Conservation (phyloP, 495 filamentous ascomycete species). For the Amorphotheca resinae region DNA sequence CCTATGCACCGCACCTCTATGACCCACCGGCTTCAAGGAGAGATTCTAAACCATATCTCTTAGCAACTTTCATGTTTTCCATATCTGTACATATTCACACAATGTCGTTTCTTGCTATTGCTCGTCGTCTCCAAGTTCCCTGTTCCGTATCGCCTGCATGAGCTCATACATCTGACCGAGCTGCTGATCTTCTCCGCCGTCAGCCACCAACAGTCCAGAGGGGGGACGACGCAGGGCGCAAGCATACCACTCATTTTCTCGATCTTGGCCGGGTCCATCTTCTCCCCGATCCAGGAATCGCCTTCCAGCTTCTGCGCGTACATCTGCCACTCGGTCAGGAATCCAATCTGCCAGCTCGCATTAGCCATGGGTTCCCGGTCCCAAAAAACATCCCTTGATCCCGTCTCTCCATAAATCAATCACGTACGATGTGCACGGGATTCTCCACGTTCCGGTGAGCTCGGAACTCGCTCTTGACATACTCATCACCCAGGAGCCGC, state of each 20-base stretch:
- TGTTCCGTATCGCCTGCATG: conserved; percentile 70
- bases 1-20: too few species aligned
- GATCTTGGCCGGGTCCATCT: conserved; percentile 62
- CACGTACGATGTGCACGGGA: conserved; percentile 70
- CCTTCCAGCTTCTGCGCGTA: conserved; percentile 89
- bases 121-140: conserved; percentile 31
- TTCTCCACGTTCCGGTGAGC: conserved; percentile 75
- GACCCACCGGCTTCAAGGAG: too few species aligned
- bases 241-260: conserved; percentile 87
- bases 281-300: conserved; percentile 65
- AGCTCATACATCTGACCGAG: conserved; percentile 87
- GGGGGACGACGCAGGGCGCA: too few species aligned
- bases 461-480: conserved; percentile 84
- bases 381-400: conserved; percentile 11
- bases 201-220: neutral
- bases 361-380: conserved; percentile 1
- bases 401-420: neutral
- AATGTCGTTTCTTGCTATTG: neutral
- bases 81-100: neutral
- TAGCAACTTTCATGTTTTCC: neutral
- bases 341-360: conserved; percentile 59
- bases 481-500: conserved; percentile 77
- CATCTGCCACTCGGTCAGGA: conserved; percentile 90
- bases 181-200: conserved; percentile 62
- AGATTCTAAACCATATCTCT: too few species aligned